A percentile compares a stretch with the other conserved stretches of the same genome.
These are phyloP conservation scores for Xylaria sp. DNA, from an alignment of 2,329 filamentous ascomycete genomes.

Conservation along the genomic window DNA sequence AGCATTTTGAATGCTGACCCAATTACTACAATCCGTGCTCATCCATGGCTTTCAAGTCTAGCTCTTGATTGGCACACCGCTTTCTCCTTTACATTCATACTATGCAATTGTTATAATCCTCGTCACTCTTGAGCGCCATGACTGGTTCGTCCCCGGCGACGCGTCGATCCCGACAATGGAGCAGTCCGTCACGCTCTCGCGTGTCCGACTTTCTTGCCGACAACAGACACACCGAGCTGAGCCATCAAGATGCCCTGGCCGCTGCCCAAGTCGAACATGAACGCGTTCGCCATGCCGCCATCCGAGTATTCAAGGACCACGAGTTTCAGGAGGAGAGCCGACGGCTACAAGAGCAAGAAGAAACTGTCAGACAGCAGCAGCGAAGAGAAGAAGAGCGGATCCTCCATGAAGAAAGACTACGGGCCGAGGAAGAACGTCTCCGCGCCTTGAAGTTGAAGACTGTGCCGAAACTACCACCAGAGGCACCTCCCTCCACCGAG, in stretches of 20 bases:
- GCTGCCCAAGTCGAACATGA: slow-evolving; percentile 74
- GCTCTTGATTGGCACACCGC: not conserved
- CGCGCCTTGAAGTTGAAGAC: slow-evolving; percentile 58
- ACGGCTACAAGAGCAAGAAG: slow-evolving; percentile 48
- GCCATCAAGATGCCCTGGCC: slow-evolving; percentile 72
- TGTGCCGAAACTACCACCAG: slow-evolving; percentile 54
- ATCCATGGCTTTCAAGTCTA: slow-evolving; percentile 14
- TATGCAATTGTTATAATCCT: slow-evolving; percentile 39
- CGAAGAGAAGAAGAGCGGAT: slow-evolving; percentile 59
- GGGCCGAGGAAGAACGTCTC: slow-evolving; percentile 60
- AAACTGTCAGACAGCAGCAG: slow-evolving; percentile 56
- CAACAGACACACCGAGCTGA: slow-evolving; percentile 69
- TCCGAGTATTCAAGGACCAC: slow-evolving; percentile 60
- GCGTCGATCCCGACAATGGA: slow-evolving; percentile 51
- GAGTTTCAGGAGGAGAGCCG: slow-evolving; percentile 55
- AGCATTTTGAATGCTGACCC: not conserved
- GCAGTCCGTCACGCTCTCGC: slow-evolving; percentile 58
- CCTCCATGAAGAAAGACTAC: slow-evolving; percentile 55
- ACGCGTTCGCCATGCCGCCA: slow-evolving; percentile 64
- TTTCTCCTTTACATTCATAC: slow-evolving; percentile 11
- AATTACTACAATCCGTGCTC: not conserved
- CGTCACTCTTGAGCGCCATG: slow-evolving; percentile 48
- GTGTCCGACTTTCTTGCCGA: slow-evolving; percentile 70
- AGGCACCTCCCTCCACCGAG: slow-evolving; percentile 36
- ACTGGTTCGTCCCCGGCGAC: slow-evolving; percentile 55